Conservation (phyloP, 23 red algal genomes). For the Gracilariopsis chorda region DNA sequence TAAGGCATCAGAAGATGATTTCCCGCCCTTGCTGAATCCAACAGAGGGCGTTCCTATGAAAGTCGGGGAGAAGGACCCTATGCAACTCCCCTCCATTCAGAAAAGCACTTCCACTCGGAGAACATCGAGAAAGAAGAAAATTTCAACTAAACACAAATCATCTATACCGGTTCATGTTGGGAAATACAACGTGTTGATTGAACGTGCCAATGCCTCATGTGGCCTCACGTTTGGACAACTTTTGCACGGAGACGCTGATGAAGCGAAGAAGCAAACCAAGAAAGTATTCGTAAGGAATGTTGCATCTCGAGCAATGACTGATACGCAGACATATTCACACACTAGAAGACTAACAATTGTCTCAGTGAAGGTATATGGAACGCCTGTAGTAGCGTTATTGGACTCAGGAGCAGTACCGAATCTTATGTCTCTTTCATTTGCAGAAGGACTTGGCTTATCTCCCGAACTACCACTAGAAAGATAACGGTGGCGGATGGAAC, state of each 20-base stretch:
- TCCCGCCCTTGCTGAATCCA: no score
- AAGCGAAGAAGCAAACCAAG: not conserved
- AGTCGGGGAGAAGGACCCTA: no score
- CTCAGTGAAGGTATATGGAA: conserved; percentile 1
- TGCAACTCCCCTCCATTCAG: no score
- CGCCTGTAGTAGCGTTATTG: not conserved
- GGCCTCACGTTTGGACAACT: not conserved
- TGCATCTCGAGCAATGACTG: not conserved
- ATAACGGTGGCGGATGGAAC: not conserved
- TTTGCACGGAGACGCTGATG: not conserved
- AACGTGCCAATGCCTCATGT: not conserved
- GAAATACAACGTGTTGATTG: conserved; percentile 3
- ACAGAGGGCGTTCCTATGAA: no score
- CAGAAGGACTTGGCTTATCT: not conserved
- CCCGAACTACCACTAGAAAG: not conserved
- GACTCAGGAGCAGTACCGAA: conserved; percentile 10
- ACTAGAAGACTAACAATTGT: conserved; percentile 12
- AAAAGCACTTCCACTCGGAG: no score
- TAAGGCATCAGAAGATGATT: no score
- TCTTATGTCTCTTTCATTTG: not conserved
- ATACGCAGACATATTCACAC: not conserved
- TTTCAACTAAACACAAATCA: no score
- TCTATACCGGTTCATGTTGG: not conserved
- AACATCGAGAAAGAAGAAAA: no score
- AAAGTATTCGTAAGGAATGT: not conserved